These are phyloP conservation scores for Amanita exitialis DNA, from an alignment of 768 basidiomycete species.

Conservation along the genomic window DNA sequence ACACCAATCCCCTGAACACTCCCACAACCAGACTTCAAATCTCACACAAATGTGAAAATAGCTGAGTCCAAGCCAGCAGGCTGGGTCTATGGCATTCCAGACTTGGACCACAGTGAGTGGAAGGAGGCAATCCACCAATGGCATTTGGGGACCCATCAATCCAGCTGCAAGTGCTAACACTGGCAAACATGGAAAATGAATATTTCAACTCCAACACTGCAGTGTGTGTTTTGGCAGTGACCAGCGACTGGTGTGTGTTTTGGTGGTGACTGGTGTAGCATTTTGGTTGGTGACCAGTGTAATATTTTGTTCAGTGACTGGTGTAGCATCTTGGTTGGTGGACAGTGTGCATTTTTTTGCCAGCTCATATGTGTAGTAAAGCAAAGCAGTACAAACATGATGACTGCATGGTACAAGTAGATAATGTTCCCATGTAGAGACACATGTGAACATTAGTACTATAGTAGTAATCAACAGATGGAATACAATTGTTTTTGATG, in stretches of 20 bases:
- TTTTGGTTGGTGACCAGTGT: background rate
- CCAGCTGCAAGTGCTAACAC: background rate
- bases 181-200: background rate
- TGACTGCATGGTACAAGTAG: background rate
- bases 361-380: background rate
- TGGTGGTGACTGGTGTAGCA: background rate
- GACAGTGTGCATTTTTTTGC: background rate
- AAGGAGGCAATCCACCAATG: background rate
- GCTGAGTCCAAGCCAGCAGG: no score
- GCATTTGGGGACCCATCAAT: background rate
- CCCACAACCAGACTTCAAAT: no score
- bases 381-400: background rate
- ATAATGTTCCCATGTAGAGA: background rate
- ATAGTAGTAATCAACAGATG: background rate
- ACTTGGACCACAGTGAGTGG: background rate
- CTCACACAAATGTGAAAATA: no score
- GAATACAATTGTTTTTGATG: background rate
- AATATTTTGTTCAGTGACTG: background rate
- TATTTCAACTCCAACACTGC: background rate
- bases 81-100: background rate
- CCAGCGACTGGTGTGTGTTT: background rate
- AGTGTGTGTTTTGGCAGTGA: no score
- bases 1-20: no score
- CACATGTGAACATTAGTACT: background rate
- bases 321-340: conserved; percentile 1